Evolutionary conservation across 1,284 basidiomycete genomes (phyloP), one percentile per base, ranked within the genome.

Genomic region (Ustilago vetiveriae): DNA sequence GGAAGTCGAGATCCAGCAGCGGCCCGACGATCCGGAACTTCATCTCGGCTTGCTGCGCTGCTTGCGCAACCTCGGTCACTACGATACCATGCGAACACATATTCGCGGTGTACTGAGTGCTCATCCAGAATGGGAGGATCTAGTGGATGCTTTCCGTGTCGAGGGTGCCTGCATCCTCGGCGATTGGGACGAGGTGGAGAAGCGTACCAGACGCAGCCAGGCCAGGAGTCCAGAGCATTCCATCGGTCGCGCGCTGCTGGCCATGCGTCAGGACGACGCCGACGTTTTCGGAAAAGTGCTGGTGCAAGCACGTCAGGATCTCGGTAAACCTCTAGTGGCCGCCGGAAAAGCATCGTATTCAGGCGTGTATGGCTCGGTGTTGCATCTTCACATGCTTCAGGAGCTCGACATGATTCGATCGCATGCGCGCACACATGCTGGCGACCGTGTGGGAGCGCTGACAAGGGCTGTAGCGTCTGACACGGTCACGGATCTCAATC

Each of bases 121-220:
- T 88, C 88, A 93, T 79, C 91, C 93, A 0, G 87, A 89, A 44
- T 98, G 95, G 95, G 87, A 90, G 53, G 79, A 85, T 1, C 85
- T 88, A 4, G 85, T 99, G 2, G 88, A 90, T 8, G 89, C 90
- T 0, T 98, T 92, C 81, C 90, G 92, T 69, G 89, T 92, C 13
- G 95, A 99, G 83, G 92, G 94, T 54, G 92, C 92, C 1, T 95
- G 94, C 88, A 95, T 95, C 85, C 89, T 93, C 19, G 91, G 93
- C 8, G 92, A 95, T 70, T 98, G 95, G 94, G 86, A 88, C 9
- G 90, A 76, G 33, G 78, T 79, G 3, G 46, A 65, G 17, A 81
- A 83, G 6, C 59, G 71, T 13, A 69, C 68, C 2, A 36, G 49
- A 17, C 52, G 62, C 30, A 84, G 90, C 30, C 86, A 90, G 30